A percentile compares a stretch with the other conserved stretches of the same genome.
phyloP scores from a whole-genome alignment of 352 stramenopile species.

The Pythium biforme region DNA sequence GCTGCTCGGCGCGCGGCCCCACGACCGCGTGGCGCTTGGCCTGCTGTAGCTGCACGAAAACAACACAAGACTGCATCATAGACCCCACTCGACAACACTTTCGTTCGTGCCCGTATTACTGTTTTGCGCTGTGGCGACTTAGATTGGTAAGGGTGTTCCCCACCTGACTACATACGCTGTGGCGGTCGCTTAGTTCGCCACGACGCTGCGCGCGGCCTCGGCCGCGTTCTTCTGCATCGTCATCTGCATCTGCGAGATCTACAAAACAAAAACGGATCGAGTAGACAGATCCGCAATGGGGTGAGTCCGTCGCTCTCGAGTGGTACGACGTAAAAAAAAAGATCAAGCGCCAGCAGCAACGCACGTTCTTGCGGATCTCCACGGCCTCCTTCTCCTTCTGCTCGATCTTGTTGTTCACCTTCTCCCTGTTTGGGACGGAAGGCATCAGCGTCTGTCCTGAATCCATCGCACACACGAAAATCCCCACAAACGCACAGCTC shows the following conservation, averaged over 20 bases:
- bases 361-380: conserved; percentile 84
- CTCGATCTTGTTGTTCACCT: conserved; percentile 86
- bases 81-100: not conserved
- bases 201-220: conserved; percentile 66
- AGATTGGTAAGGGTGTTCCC: not conserved
- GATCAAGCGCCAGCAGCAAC: conserved; percentile 7
- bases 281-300: not conserved
- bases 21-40: conserved; percentile 17
- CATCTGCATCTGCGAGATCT: conserved; percentile 90
- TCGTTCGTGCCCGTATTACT: too few species aligned
- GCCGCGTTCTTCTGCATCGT: conserved; percentile 87
- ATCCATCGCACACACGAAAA: not conserved
- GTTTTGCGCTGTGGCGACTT: too few species aligned
- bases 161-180: not conserved
- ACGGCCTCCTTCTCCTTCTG: conserved; percentile 90
- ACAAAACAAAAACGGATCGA: conserved; percentile 2
- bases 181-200: conserved; percentile 33
- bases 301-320: not conserved
- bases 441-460: not conserved
- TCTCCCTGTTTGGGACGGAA: conserved; percentile 77
- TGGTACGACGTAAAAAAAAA: too few species aligned
- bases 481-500: conserved; percentile 70
- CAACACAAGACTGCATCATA: not conserved
- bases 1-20: conserved; percentile 54
- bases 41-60: conserved; percentile 14